Evolutionary conservation across 2,329 filamentous ascomycete species (phyloP), one percentile per base, ranked within the genome.

Genomic region (Exophiala oligosperma): DNA sequence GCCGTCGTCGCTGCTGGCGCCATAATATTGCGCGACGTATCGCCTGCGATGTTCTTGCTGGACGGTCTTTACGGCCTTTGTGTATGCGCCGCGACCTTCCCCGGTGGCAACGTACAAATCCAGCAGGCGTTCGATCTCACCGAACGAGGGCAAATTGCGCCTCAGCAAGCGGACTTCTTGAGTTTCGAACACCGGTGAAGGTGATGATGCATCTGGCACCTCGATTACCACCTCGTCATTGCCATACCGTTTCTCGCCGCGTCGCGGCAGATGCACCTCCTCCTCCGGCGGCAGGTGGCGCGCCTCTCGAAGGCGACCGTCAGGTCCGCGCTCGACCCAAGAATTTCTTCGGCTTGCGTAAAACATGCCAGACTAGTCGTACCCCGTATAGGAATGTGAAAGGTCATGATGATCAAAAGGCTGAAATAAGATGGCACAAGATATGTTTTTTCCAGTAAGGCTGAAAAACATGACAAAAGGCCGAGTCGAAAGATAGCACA

Each of bases 351-450:
- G 40, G 9, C 40, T 7, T 1, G 40, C 11, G 40, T 9, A 43
- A 43, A 43, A 43, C 56, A 76, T 75, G 32, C 32, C 32, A 35
- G 32, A 11, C 2, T 2, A 9, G 3, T 2, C 9, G 17, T 17
- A 17, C 17, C 17, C 17, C 17, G 17, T 17, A 17, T 17, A 17
- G 6, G 32, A 2, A 35, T 11, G 32, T 35, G 32, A 35, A 35
- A 11, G 7, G 32, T 35, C 32, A 35, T 35, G 32, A 35, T 29
- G 28, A 29, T 29, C 28, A 29, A 29, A 8, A 35, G 9, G 32
- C 32, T 28, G 26, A 28, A 35, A 9, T 9, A 35, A 35, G 32
- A 17, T 17, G 17, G 17, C 4, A 7, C 32, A 35, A 9, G 9
- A 11, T 35, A 9, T 17, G 17, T 17, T 17, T 17, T 17, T 2